Percentiles rank a stretch among this genome's conserved stretches.
phyloP scores from a whole-genome alignment of 2,329 filamentous ascomycete genomes.

The Fusarium floridanum region DNA sequence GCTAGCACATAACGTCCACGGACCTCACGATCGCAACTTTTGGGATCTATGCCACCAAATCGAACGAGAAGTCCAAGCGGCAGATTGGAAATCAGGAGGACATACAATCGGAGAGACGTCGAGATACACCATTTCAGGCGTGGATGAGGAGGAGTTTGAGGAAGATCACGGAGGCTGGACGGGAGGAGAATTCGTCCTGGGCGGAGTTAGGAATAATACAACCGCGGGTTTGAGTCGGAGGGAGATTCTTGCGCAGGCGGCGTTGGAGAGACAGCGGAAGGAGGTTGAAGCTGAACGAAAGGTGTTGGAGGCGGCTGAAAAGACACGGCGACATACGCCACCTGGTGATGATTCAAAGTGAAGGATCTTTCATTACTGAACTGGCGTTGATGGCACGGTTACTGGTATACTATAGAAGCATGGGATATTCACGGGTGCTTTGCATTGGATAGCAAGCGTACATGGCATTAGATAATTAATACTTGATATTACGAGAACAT shows the following conservation, averaged over 20 bases:
- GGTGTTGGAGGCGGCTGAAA: conserved; percentile 46
- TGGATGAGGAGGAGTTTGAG: conserved; percentile 65
- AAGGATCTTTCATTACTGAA: conserved; percentile 2
- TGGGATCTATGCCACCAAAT: conserved; percentile 91
- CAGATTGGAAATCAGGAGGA: conserved; percentile 83
- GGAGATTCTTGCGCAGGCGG: conserved; percentile 76
- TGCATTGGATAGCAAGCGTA: conserved; percentile 11
- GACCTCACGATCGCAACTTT: conserved; percentile 86
- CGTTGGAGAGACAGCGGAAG: conserved; percentile 52
- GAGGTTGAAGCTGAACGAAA: conserved; percentile 51
- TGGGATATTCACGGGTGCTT: conserved; percentile 24
- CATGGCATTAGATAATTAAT: neutral
- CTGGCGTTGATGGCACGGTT: neutral
- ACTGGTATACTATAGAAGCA: conserved; percentile 17
- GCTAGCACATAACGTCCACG: conserved; percentile 90
- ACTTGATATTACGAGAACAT: neutral
- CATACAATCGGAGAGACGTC: conserved; percentile 74
- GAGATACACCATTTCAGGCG: conserved; percentile 67
- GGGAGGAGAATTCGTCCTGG: conserved; percentile 82
- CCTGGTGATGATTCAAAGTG: conserved; percentile 43
- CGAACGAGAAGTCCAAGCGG: conserved; percentile 84
- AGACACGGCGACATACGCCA: conserved; percentile 44
- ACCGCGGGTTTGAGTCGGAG: conserved; percentile 71
- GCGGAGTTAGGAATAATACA: conserved; percentile 64
- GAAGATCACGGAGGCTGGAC: conserved; percentile 82